Evolutionary conservation across 495 filamentous ascomycete genomes (phyloP).

Genomic region (Penicillium pancosmium): DNA sequence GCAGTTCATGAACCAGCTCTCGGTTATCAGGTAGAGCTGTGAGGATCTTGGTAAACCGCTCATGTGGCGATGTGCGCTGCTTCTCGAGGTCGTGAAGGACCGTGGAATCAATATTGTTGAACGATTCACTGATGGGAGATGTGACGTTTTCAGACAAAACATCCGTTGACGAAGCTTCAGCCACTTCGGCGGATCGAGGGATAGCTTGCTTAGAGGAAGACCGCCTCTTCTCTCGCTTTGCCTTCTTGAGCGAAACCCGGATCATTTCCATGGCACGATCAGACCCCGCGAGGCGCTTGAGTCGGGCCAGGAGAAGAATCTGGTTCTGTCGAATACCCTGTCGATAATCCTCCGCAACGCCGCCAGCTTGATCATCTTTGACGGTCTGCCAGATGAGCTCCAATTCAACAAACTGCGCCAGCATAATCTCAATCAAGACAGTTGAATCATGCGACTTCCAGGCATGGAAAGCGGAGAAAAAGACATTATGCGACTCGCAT

Average conservation of each 20-base stretch:
- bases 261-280: conserved; percentile 83
- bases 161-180: conserved; percentile 33
- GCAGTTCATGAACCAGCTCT: conserved; percentile 84
- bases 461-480: conserved; percentile 87
- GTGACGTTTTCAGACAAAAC: conserved; percentile 45
- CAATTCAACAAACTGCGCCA: conserved; percentile 91
- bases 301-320: conserved; percentile 79
- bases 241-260: conserved; percentile 77
- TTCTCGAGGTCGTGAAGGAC: conserved; percentile 43
- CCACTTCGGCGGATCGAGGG: conserved; percentile 48
- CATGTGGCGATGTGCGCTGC: conserved; percentile 41
- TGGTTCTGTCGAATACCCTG: conserved; percentile 95
- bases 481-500: conserved; percentile 71
- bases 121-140: conserved; percentile 50
- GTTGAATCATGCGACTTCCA: conserved; percentile 95
- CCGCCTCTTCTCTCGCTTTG: conserved; percentile 66
- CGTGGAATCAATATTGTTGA: conserved; percentile 42
- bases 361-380: conserved; percentile 84
- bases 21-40: conserved; percentile 82
- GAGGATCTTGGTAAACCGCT: conserved; percentile 55
- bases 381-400: conserved; percentile 97
- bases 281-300: conserved; percentile 85
- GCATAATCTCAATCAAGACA: conserved; percentile 89
- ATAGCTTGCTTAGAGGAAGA: conserved; percentile 62
- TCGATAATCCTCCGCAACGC: conserved; percentile 84